Percentiles rank a stretch among this genome's conserved stretches.
phyloP scores from a whole-genome alignment of 192 early-diverging fungal genomes.

The Coemansia sp. region DNA sequence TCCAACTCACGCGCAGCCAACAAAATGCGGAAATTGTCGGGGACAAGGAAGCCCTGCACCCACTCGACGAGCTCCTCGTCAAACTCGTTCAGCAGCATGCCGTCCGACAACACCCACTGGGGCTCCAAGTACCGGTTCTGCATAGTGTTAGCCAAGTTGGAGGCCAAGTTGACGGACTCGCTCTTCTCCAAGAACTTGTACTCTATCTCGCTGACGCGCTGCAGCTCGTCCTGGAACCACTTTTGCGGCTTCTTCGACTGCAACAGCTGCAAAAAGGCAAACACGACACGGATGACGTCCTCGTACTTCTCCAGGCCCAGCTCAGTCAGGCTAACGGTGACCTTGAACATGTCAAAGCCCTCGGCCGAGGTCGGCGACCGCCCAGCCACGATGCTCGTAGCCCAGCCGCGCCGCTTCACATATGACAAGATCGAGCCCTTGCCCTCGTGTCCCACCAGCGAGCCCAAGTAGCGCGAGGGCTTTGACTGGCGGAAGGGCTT shows the following conservation, averaged over 20 bases:
- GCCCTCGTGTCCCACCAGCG: constrained; percentile 92
- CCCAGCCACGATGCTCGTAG: constrained; percentile 70
- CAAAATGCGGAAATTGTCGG: constrained; percentile 64
- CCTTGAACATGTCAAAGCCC: constrained; percentile 69
- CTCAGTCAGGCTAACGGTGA: constrained; percentile 81
- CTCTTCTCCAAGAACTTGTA: constrained; percentile 80
- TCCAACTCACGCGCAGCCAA: constrained; percentile 49
- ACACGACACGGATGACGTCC: constrained; percentile 77
- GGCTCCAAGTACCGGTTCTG: constrained; percentile 71
- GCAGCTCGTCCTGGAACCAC: constrained; percentile 82
- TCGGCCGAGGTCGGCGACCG: constrained; percentile 62
- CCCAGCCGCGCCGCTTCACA: constrained; percentile 91
- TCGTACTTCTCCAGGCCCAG: constrained; percentile 74
- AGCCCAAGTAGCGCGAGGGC: constrained; percentile 77
- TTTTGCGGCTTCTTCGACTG: constrained; percentile 66
- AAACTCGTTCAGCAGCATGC: constrained; percentile 65
- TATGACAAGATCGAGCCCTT: constrained; percentile 81
- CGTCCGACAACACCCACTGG: constrained; percentile 65
- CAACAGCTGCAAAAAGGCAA: constrained; percentile 89
- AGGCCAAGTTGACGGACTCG: constrained; percentile 64
- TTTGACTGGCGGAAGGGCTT: constrained; percentile 57
- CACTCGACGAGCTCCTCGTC: constrained; percentile 66
- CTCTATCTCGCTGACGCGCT: constrained; percentile 45
- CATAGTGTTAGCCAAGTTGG: constrained; percentile 72
- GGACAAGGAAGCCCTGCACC: constrained; percentile 58